These are phyloP conservation scores for Antitrichia curtipendula DNA, from an alignment of 225 moss, liverwort and hornwort species.

Conservation along the genomic window DNA sequence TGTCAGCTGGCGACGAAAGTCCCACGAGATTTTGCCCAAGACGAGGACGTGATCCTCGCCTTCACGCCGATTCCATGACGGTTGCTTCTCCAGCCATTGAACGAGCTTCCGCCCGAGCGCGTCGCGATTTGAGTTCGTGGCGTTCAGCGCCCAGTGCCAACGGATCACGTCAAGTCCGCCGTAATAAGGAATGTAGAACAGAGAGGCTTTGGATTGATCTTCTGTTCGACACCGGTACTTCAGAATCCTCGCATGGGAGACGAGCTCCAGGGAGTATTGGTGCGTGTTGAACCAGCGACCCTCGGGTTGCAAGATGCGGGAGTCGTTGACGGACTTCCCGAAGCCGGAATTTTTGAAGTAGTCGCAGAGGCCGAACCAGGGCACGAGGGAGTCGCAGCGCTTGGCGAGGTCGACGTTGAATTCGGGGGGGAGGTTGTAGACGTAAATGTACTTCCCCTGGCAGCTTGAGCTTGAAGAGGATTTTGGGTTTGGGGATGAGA, in stretches of 20 bases:
- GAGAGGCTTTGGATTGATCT: conserved; percentile 27
- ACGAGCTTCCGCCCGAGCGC: conserved; percentile 55
- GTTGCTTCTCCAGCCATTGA: conserved; percentile 56
- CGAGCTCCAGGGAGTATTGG: conserved; percentile 76
- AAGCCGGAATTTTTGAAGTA: conserved; percentile 65
- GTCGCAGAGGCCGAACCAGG: conserved; percentile 79
- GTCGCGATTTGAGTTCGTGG: conserved; percentile 55
- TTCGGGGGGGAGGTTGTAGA: conserved; percentile 67
- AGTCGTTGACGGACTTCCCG: conserved; percentile 33
- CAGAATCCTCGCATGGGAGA: conserved; percentile 57
- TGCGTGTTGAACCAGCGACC: conserved; percentile 74
- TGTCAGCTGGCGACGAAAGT: conserved; percentile 47
- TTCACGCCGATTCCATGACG: conserved; percentile 55
- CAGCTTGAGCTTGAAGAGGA: neutral
- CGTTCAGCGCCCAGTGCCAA: conserved; percentile 76
- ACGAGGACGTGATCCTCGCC: conserved; percentile 79
- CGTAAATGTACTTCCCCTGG: conserved; percentile 42
- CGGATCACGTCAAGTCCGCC: conserved; percentile 91
- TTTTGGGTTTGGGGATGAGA: neutral
- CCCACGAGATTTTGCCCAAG: conserved; percentile 87
- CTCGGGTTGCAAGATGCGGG: conserved; percentile 41
- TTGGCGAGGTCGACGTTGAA: conserved; percentile 65
- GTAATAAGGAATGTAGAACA: conserved; percentile 90
- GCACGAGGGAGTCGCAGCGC: conserved; percentile 54
- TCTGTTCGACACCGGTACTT: conserved; percentile 65